Evolutionary conservation across 768 basidiomycete species (phyloP), one percentile per base, ranked within the genome.

Genomic region (Arthromyces matolae): DNA sequence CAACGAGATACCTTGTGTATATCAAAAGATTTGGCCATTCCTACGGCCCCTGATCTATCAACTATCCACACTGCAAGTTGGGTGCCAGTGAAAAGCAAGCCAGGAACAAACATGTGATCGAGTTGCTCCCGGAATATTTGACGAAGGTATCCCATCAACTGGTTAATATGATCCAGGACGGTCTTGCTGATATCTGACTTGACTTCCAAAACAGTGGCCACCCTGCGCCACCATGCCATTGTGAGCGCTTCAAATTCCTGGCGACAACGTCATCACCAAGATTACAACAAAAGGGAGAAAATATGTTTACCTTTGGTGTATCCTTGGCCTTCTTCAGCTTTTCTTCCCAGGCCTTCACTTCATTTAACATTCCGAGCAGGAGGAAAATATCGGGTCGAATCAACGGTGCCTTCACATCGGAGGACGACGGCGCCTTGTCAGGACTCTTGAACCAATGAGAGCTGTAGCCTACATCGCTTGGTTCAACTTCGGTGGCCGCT

Each of bases 61-160:
- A 32, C 39, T 8, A 47, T 10, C 51, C 51, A 52, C 7, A 52
- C 19, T 1, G 45, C n/a, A 16, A 52, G 41, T 18, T 48, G 20
- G 1, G 16, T 52, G 7, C 23, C 12, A 19, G 31, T 47, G 2
- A 52, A 27, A 7, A 52, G 51, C 9, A 48, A 14, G 8, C 51
- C 51, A 12, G 34, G 25, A 13, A 47, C 40, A 31, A 42, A 52
- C 18, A 40, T 41, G 10, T 46, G 40, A 39, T 52, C 51, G 14
- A 47, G 31, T 31, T 52, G 51, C 37, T 53, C 42, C 8, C 37
- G 28, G 4, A 53, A 28, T 20, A 53, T 39, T 40, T 49, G 52
- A 5, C 43, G 24, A 5, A 49, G 37, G 23, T 53, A 49, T 6
- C 20, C 20, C 13, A 48, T 23, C 9, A 50, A 18, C 16, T 42